These are phyloP conservation scores for Leptodontidium sp. DNA, from an alignment of 2,329 filamentous ascomycete species.

Conservation along the genomic window DNA sequence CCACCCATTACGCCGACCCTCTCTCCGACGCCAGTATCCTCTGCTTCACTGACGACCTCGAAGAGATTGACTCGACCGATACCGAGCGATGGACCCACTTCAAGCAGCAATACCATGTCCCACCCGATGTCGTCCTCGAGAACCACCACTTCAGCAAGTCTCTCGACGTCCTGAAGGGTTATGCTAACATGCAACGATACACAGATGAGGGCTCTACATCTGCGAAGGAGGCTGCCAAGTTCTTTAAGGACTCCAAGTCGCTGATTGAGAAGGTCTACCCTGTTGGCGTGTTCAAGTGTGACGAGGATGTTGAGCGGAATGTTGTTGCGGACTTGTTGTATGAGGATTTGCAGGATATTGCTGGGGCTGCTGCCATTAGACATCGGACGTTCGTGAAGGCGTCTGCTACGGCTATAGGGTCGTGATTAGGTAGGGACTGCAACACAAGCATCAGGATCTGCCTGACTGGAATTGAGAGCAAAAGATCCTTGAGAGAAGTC, in stretches of 20 bases:
- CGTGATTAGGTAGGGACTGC: background rate
- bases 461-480: no score
- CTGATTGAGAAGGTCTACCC: conserved; percentile 13
- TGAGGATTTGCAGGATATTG: background rate
- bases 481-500: no score
- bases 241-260: background rate
- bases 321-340: background rate
- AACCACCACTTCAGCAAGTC: conserved; percentile 4
- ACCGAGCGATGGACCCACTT: conserved; percentile 10
- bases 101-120: conserved; percentile 3
- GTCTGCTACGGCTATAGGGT: background rate
- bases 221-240: background rate
- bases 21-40: conserved; percentile 18
- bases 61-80: background rate
- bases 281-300: background rate
- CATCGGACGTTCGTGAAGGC: conserved; percentile 1
- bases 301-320: conserved; percentile 15
- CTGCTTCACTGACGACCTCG: background rate
- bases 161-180: background rate
- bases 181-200: conserved; percentile 17
- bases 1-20: conserved; percentile 10
- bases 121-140: conserved; percentile 6
- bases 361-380: conserved; percentile 1
- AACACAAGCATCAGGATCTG: background rate
- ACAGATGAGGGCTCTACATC: conserved; percentile 11